Conservation (phyloP, 352 stramenopile species). For the Pythium folliculosum region DNA sequence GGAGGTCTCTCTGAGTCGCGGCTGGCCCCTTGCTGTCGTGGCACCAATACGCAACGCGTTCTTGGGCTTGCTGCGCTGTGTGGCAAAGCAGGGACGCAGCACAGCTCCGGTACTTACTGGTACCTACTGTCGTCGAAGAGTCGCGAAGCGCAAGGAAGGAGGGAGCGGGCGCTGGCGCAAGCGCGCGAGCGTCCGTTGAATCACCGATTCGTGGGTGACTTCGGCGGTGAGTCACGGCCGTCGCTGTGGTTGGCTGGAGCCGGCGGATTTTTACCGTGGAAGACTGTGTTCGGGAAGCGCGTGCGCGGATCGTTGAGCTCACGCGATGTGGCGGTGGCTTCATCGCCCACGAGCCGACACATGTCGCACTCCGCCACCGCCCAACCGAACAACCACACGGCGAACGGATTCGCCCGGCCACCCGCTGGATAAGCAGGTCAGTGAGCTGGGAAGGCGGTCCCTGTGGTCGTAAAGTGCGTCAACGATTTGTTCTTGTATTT, state of each 20-base stretch:
- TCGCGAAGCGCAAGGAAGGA: neutral
- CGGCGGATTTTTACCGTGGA: neutral
- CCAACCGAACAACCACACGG: too few species aligned
- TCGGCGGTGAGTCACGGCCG: neutral
- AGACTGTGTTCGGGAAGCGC: neutral
- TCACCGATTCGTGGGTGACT: neutral
- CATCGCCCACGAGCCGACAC: neutral
- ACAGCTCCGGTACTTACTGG: too few species aligned
- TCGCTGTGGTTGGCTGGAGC: neutral
- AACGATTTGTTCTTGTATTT: too few species aligned
- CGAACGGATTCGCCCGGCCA: too few species aligned
- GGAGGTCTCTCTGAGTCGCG: neutral
- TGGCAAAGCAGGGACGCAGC: too few species aligned
- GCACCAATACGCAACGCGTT: neutral
- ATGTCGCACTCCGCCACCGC: neutral
- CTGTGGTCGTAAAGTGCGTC: too few species aligned
- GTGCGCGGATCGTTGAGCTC: conserved; percentile 1
- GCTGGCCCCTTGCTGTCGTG: too few species aligned
- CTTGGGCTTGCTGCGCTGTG: neutral
- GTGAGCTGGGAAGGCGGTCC: too few species aligned
- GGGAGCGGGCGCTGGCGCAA: neutral
- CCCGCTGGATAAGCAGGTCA: too few species aligned
- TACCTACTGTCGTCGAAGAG: neutral
- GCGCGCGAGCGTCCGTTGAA: neutral
- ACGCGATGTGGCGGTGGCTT: conserved; percentile 3